Base-by-base conservation (phyloP, 805 yeast species). In the Ogataea saltuana region DNA sequence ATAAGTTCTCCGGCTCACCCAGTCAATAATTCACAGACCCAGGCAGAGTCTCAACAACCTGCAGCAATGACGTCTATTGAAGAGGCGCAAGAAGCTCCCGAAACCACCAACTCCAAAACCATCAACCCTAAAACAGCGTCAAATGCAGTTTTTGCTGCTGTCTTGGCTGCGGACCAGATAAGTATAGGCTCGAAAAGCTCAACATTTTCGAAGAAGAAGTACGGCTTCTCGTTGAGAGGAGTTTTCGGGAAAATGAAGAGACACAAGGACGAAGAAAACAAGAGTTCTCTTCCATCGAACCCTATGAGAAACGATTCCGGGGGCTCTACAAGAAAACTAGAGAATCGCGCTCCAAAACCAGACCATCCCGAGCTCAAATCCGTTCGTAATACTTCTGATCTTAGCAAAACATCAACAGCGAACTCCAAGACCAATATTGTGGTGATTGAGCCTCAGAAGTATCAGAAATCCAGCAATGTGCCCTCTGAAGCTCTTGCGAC, bases 381-480 rank as follows among this genome's bases (percentile, higher is more conserved):
- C 16, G 13, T 6, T 6, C n/a, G 17, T 22, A 15, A 11, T 33
- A 23, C n/a, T 15, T 31, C 15, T 27, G 33, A 12, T 9, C 16
- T 16, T n/a, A 18, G 18, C 15, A 30, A 31, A 9, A 35, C 35
- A 23, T 41, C 43, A 17, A 8, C 40, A 20, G 13, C 41, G 11
- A 25, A 20, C n/a, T 29, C 53, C 7, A 41, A 33, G 26, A 45
- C 57, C 5, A 53, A 42, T 27, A 42, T 51, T 10, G 51, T 46
- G 28, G 56, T 53, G 16, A 51, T 51, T 13, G 56, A 51, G 28
- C 52, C 59, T 1, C 43, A 46, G 3, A 33, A 39, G 28, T 29
- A 20, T 20, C 44, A 33, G 42, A 44, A 46, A 28, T 33, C 32
- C 27, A 38, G 16, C 38, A 23, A 41, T 17, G 20, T 20, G 56